Evolutionary conservation across 306 rosid genomes (phyloP), one percentile per base, ranked within the genome.

Genomic region (Myrica gale): DNA sequence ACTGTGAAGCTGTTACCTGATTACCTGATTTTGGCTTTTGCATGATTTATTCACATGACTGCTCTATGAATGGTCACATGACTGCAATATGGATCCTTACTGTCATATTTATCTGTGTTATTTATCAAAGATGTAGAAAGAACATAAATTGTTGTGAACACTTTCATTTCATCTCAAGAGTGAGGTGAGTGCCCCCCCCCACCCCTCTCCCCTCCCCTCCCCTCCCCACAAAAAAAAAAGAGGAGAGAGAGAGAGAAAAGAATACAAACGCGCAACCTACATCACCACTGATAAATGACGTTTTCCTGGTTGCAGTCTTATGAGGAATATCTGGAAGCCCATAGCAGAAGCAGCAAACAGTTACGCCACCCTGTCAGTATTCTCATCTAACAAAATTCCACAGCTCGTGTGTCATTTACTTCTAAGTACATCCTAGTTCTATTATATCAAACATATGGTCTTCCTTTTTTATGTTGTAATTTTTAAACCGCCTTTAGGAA

Each of bases 251-350:
- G 37, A 2, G 37, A 32, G 37, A 32, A 32, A 32, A 32, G 37
- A 32, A 32, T 3, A 32, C 37, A 32, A 32, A 32, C 37, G 37
- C 2, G 3, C 37, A 32, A 32, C 37, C 37, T 32, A 32, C 37
- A 32, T 32, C 37, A 32, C 37, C 2, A 42, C 72, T 57, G 61
- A 69, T 78, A 39, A 23, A 9, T 79, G 37, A 13, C 47, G 20
- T 43, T 72, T 67, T 45, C 60, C 54, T 68, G 39, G 60, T 54
- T 55, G 82, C 84, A 85, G 88, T 82, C 88, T 20, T 85, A 82
- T 60, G 88, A 85, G 73, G 88, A 85, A 61, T 85, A 85, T 80
- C 79, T 85, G 69, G 84, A 85, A 73, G 83, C 74, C 62, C 83
- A 82, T 72, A 69, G 85, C 79, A 79, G 85, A 82, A 81, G 74